phyloP scores from a whole-genome alignment of 345 rosid species.

The Corchorus capsularis region DNA sequence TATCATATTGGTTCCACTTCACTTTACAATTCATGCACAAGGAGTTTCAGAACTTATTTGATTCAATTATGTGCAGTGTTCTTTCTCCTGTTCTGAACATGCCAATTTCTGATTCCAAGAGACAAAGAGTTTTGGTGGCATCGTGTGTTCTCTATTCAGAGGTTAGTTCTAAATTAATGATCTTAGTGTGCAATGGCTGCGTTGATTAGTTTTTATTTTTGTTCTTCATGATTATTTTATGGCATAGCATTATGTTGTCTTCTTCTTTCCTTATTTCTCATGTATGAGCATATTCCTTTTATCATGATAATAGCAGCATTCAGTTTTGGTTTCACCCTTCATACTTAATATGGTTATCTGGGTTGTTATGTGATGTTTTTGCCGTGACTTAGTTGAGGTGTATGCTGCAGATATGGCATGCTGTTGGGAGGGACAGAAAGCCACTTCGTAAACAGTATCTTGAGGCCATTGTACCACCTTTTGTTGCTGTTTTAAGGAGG shows the following conservation, averaged over 20 bases:
- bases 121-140: conserved; percentile 96
- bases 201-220: conserved; percentile 5
- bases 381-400: conserved; percentile 14
- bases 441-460: conserved; percentile 91
- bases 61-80: conserved; percentile 58
- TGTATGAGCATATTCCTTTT: conserved; percentile 18
- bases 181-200: conserved; percentile 7
- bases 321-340: neutral
- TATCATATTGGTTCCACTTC: neutral
- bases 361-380: neutral
- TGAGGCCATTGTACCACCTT: conserved; percentile 93
- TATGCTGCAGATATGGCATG: conserved; percentile 86
- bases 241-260: neutral
- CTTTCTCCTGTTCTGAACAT: conserved; percentile 96
- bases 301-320: conserved; percentile 14
- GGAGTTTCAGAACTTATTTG: conserved; percentile 3
- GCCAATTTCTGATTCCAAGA: conserved; percentile 96
- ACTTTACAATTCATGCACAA: neutral
- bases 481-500: conserved; percentile 94
- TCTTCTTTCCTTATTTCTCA: conserved; percentile 18
- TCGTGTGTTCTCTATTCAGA: conserved; percentile 97
- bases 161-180: conserved; percentile 62
- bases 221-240: neutral
- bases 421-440: conserved; percentile 81
- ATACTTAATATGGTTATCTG: conserved; percentile 6